Evolutionary conservation across 805 yeast genomes (phyloP).

Genomic region (Sugiyamaella qingdaonensis): DNA sequence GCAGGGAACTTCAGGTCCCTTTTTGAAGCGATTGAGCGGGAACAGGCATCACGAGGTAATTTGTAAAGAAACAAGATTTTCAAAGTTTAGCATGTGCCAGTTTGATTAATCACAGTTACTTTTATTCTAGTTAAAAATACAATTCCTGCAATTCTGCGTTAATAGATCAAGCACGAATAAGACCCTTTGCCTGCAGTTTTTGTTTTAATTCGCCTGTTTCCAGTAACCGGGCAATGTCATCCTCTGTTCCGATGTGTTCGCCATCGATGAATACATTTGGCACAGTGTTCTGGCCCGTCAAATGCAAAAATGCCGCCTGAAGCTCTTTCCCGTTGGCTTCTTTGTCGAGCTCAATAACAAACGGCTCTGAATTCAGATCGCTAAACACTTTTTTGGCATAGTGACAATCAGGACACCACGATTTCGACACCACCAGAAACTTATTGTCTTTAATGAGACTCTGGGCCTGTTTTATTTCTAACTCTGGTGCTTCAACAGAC

Average conservation of each 20-base stretch:
- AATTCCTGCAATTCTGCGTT: not conserved
- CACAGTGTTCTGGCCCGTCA: conserved; percentile 62
- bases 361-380: conserved; percentile 46
- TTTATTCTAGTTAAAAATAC: too few species aligned
- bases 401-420: conserved; percentile 79
- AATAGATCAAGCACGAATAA: conserved; percentile 22
- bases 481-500: not conserved
- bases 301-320: conserved; percentile 52
- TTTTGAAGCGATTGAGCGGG: conserved; percentile 76
- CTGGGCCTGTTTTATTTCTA: conserved; percentile 37
- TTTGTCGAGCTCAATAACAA: conserved; percentile 61
- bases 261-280: conserved; percentile 65
- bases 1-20: conserved; percentile 83
- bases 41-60: conserved; percentile 69
- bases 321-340: conserved; percentile 48
- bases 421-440: conserved; percentile 57
- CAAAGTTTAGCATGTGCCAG: not conserved
- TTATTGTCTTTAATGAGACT: conserved; percentile 44
- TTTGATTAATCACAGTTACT: not conserved
- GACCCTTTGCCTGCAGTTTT: conserved; percentile 14
- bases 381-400: conserved; percentile 56
- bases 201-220: conserved; percentile 20
- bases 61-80: conserved; percentile 11
- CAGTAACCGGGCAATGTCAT: conserved; percentile 21
- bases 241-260: conserved; percentile 54